These are phyloP conservation scores for Hypoxylon trugodes DNA, from an alignment of 495 filamentous ascomycete genomes.

Conservation along the genomic window DNA sequence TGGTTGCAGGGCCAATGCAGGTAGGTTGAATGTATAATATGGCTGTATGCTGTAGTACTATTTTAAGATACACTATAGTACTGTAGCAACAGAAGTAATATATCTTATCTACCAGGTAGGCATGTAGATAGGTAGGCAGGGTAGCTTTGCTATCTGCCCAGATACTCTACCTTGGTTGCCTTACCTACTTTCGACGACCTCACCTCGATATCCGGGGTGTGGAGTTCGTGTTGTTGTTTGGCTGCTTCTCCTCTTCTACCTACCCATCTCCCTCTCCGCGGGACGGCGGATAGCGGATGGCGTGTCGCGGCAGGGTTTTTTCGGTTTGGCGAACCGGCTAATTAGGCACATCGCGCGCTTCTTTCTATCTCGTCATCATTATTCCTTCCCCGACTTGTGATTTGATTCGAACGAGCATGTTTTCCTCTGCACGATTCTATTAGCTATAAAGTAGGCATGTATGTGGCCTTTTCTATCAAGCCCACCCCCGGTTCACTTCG, in stretches of 20 bases:
- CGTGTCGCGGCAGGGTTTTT: slow-evolving; percentile 26
- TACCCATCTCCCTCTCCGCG: slow-evolving; percentile 14
- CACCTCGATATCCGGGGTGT: slow-evolving; percentile 2
- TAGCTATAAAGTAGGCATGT: neutral
- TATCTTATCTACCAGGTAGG: slow-evolving; percentile 29
- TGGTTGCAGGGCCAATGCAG: slow-evolving; percentile 14
- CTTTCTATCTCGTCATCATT: neutral
- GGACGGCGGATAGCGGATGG: slow-evolving; percentile 30
- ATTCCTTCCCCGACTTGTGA: neutral
- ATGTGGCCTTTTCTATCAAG: neutral
- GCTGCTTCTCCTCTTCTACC: neutral
- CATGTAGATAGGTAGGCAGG: slow-evolving; percentile 2
- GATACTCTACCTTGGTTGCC: neutral
- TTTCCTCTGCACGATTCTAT: slow-evolving; percentile 13
- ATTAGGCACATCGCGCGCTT: slow-evolving; percentile 11
- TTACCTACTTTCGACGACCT: neutral
- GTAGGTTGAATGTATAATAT: slow-evolving; percentile 17
- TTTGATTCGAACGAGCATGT: neutral
- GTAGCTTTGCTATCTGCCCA: neutral
- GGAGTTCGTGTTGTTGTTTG: slow-evolving; percentile 19
- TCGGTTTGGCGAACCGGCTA: slow-evolving; percentile 37
- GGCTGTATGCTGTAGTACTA: slow-evolving; percentile 21
- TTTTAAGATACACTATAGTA: slow-evolving; percentile 21
- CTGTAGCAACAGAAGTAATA: slow-evolving; percentile 4
- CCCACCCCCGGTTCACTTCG: slow-evolving; percentile 11